Percentiles rank a stretch among this genome's conserved stretches.
phyloP scores from a whole-genome alignment of 176 grass and related monocot genomes.

The Tuctoria greenei region DNA sequence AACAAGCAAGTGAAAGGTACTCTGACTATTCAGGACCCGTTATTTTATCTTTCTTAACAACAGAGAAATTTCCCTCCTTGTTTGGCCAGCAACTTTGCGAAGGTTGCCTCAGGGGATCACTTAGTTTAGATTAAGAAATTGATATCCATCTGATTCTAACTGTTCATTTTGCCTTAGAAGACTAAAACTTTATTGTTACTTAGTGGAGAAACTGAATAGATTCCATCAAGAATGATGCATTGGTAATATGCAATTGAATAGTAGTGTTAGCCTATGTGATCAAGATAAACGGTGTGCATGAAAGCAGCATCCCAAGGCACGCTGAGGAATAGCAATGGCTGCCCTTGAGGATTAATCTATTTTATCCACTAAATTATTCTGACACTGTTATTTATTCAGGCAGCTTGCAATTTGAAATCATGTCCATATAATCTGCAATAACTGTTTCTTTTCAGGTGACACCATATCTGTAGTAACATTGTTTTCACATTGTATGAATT shows the following conservation, averaged over 20 bases:
- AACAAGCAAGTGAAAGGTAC: not conserved
- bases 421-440: no score
- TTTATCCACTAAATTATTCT: not conserved
- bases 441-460: no score
- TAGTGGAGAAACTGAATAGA: not conserved
- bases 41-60: no score
- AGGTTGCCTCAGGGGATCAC: not conserved
- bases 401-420: no score
- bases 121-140: not conserved
- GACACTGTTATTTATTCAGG: no score
- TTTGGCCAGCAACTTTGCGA: not conserved
- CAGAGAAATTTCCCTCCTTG: not conserved
- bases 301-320: not conserved
- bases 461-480: no score
- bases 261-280: not conserved
- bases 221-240: not conserved
- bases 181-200: slow-evolving; percentile 12
- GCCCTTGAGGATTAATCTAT: slow-evolving; percentile 1
- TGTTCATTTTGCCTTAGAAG: not conserved
- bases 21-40: not conserved
- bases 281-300: not conserved
- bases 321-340: not conserved
- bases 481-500: no score
- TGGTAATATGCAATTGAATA: not conserved
- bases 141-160: not conserved